Base-by-base conservation (phyloP, 2,329 filamentous ascomycete species). In the Nakataea oryzae region DNA sequence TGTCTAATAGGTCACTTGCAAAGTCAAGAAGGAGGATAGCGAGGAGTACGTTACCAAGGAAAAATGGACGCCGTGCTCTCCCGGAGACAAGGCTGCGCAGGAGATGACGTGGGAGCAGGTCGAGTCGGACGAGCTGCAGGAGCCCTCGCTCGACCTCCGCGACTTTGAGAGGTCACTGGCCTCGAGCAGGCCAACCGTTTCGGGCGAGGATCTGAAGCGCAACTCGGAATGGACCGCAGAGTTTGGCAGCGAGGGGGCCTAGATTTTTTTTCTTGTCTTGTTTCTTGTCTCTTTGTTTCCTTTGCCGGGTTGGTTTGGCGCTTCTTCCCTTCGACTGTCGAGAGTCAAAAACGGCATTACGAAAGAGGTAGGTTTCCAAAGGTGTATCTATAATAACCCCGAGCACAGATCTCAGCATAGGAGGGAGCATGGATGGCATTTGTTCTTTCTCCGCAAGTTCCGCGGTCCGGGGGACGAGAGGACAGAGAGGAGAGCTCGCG, bases 41-140 rank as follows among this genome's bases (percentile, higher is more conserved):
- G 41, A 50, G 1, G 21, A 50, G 21, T 50, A 86, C 63, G 88
- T 96, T 28, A 84, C 81, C 47, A 74, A 79, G 63, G 79, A 83
- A 63, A 90, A 87, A 74, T 74, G 91, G 64, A 97, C 92, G 0
- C 96, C 95, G 0, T 99, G 95, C 78, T 97, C 93, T 3, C 96
- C 95, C 0, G 95, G 95, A 54, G 93, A 97, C 68, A 75, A 81
- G 0, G 88, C 90, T 17, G 93, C 92, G 24, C 85, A 86, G 67
- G 95, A 99, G 75, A 97, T 97, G 91, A 90, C 87, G 1, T 97
- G 95, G 87, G 90, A 91, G 69, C 86, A 93, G 64, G 81, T 99
- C 24, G 88, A 93, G 58, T 87, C 89, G 8, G 92, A 97, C 1
- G 81, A 90, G 69, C 82, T 99, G 1, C 82, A 95, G 11, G 93